These are phyloP conservation scores for Blastobotrys elegans DNA, from an alignment of 1,139 yeast genomes.

Conservation along the genomic window DNA sequence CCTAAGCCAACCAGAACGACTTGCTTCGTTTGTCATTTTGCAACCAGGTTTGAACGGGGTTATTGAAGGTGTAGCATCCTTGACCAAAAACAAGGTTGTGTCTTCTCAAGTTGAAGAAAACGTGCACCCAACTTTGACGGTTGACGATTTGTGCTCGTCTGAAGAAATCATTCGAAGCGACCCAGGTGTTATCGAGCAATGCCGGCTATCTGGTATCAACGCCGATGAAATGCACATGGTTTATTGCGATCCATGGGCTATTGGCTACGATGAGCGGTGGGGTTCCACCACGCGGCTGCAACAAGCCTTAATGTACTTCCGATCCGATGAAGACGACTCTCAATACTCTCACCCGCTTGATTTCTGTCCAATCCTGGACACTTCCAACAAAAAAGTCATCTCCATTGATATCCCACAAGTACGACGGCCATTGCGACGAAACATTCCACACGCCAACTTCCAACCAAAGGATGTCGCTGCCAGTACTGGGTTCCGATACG, in stretches of 20 bases:
- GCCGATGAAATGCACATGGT: constrained; percentile 50
- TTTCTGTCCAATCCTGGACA: constrained; percentile 77
- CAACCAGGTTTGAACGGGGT: constrained; percentile 56
- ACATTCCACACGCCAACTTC: constrained; percentile 18
- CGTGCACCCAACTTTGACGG: constrained; percentile 70
- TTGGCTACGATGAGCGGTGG: constrained; percentile 83
- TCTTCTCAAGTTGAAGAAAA: constrained; percentile 49
- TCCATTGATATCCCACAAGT: constrained; percentile 69
- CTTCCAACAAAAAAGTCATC: constrained; percentile 61
- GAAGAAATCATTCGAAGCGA: constrained; percentile 63
- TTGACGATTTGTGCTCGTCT: constrained; percentile 58
- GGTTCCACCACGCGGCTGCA: constrained; percentile 70
- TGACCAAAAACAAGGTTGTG: constrained; percentile 44
- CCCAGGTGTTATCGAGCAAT: constrained; percentile 67
- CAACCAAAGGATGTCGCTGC: constrained; percentile 17
- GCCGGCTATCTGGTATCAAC: constrained; percentile 52
- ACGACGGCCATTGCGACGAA: constrained; percentile 43
- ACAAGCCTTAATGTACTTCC: constrained; percentile 75
- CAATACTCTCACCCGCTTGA: constrained; percentile 79
- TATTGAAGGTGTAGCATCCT: constrained; percentile 64
- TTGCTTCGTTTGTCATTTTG: constrained; percentile 60
- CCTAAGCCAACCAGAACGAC: constrained; percentile 51
- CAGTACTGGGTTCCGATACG: constrained; percentile 13
- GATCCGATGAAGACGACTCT: constrained; percentile 73
- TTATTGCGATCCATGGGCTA: constrained; percentile 85